phyloP scores from a whole-genome alignment of 2,329 filamentous ascomycete species.

The Calonectria hongkongensis region DNA sequence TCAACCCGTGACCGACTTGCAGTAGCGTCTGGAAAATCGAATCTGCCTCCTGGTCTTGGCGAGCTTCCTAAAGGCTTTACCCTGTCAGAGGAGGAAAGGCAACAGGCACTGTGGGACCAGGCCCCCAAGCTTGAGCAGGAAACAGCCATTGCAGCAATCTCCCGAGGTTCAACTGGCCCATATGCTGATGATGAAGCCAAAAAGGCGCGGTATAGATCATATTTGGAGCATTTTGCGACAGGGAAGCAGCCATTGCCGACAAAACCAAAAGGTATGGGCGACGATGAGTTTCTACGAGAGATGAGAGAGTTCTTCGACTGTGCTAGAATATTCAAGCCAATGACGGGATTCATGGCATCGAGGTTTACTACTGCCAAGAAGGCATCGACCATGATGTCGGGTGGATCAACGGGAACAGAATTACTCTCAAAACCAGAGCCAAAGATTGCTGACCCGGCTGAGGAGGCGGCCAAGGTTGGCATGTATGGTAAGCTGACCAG shows the following conservation, averaged over 20 bases:
- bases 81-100: slow-evolving; percentile 77
- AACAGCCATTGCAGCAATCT: slow-evolving; percentile 80
- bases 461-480: slow-evolving; percentile 89
- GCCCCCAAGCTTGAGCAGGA: slow-evolving; percentile 80
- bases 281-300: slow-evolving; percentile 87
- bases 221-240: slow-evolving; percentile 83
- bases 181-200: slow-evolving; percentile 90
- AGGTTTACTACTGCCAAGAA: slow-evolving; percentile 87
- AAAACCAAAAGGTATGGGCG: slow-evolving; percentile 65
- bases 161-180: slow-evolving; percentile 79
- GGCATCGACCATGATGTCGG: slow-evolving; percentile 55
- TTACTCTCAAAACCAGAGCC: slow-evolving; percentile 57
- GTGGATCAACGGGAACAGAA: slow-evolving; percentile 46
- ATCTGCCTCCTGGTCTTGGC: slow-evolving; percentile 85
- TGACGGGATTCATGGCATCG: slow-evolving; percentile 93
- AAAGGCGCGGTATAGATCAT: slow-evolving; percentile 85
- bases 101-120: slow-evolving; percentile 73
- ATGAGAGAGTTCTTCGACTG: slow-evolving; percentile 82
- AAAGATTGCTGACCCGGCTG: slow-evolving; percentile 79
- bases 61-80: slow-evolving; percentile 82
- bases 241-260: slow-evolving; percentile 69
- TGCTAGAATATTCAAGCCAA: slow-evolving; percentile 88
- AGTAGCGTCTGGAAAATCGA: slow-evolving; percentile 81
- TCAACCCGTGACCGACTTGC: slow-evolving; percentile 86
- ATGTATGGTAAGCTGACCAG: slow-evolving; percentile 96